Conservation (phyloP, 1,284 basidiomycete species). For the Ceratobasidium sp. region DNA sequence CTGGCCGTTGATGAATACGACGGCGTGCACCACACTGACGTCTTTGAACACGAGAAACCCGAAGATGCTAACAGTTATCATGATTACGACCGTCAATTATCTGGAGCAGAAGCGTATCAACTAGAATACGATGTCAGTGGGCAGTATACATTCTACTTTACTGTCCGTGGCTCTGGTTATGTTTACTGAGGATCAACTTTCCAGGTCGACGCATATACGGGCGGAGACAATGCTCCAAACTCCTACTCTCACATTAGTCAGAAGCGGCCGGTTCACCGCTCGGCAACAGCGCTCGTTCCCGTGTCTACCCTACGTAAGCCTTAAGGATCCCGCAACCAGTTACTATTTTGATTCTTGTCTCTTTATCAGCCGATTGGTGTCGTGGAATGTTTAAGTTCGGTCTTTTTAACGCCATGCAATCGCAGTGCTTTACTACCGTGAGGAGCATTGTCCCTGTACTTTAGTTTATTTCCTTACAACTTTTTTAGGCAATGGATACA, state of each 20-base stretch:
- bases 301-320: slow-evolving; percentile 44
- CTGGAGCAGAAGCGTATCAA: not conserved
- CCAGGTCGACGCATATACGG: slow-evolving; percentile 22
- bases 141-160: not conserved
- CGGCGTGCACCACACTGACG: not conserved
- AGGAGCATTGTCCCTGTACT: slow-evolving; percentile 45
- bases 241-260: not conserved
- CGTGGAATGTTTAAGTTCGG: slow-evolving; percentile 85
- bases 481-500: slow-evolving; percentile 68
- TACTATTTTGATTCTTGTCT: not conserved
- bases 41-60: not conserved
- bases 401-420: slow-evolving; percentile 91
- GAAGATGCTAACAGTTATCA: not conserved
- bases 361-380: slow-evolving; percentile 76
- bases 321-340: too few species aligned
- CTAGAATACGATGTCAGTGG: not conserved
- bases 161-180: too few species aligned
- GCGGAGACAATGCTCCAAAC: not conserved
- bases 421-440: slow-evolving; percentile 80
- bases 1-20: not conserved
- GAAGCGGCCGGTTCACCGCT: not conserved
- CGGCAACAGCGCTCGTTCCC: slow-evolving; percentile 22
- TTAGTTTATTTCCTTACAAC: not conserved
- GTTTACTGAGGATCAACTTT: not conserved
- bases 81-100: not conserved